Evolutionary conservation across 1,284 basidiomycete genomes (phyloP).

Genomic region (Sporisorium reilianum): DNA sequence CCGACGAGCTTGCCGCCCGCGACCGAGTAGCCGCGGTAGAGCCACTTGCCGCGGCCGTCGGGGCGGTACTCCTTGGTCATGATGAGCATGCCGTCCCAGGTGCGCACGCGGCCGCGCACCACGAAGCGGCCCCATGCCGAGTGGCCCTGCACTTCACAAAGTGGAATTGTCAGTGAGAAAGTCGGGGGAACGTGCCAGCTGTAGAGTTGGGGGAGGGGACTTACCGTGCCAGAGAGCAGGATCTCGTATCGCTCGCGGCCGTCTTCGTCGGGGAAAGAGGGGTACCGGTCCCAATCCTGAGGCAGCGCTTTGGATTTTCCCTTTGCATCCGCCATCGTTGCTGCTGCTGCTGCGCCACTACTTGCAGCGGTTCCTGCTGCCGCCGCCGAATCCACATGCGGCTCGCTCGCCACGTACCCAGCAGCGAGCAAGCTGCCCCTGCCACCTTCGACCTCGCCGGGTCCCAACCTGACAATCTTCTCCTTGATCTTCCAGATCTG

Average conservation of each 20-base stretch:
- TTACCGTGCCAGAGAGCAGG: slow-evolving; percentile 70
- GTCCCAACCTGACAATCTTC: slow-evolving; percentile 68
- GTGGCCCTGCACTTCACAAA: slow-evolving; percentile 67
- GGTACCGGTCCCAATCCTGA: slow-evolving; percentile 44
- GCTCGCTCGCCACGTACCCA: slow-evolving; percentile 30
- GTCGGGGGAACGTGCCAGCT: background rate
- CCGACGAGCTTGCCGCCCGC: slow-evolving; percentile 65
- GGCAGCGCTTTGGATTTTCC: slow-evolving; percentile 43
- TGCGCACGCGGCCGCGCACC: slow-evolving; percentile 71
- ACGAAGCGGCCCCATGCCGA: slow-evolving; percentile 73
- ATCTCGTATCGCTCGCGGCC: slow-evolving; percentile 67
- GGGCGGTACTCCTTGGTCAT: slow-evolving; percentile 73
- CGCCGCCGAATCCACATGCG: background rate
- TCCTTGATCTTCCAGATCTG: slow-evolving; percentile 74
- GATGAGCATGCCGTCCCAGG: slow-evolving; percentile 73
- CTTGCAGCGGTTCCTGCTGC: background rate
- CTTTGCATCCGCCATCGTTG: too few species aligned
- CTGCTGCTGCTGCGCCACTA: too few species aligned
- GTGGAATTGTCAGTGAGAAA: background rate
- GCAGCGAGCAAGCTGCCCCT: slow-evolving; percentile 43
- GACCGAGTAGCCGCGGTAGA: slow-evolving; percentile 72
- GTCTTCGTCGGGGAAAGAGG: slow-evolving; percentile 44
- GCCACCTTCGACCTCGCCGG: slow-evolving; percentile 33
- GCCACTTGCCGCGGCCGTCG: slow-evolving; percentile 72
- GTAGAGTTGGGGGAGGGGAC: background rate